Conservation (phyloP, 305 asterid species). For the Fraxinus sp. region DNA sequence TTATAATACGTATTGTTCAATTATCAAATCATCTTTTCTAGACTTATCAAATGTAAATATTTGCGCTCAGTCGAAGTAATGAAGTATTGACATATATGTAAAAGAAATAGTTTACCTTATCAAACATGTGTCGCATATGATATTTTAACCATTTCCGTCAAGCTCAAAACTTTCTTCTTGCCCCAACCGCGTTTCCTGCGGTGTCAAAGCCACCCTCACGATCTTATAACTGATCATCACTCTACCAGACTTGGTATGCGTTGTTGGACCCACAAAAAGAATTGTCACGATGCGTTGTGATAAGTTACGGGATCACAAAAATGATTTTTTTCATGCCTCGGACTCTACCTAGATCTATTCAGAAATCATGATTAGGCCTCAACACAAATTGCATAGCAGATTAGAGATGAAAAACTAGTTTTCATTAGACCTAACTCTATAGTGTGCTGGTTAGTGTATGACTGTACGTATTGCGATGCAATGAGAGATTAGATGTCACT, state of each 20-base stretch:
- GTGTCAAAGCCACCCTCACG: background rate
- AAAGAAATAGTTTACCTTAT: background rate
- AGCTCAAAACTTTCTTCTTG: background rate
- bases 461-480: background rate
- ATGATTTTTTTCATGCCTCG: background rate
- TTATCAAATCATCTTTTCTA: background rate
- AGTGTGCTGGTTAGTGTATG: background rate
- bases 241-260: background rate
- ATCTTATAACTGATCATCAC: background rate
- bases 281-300: background rate
- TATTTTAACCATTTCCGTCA: background rate
- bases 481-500: too few relatives aligned
- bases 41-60: background rate
- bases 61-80: background rate
- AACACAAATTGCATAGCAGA: background rate
- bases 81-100: background rate
- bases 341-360: background rate
- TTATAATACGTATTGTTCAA: background rate
- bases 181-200: background rate
- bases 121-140: background rate
- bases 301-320: background rate
- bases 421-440: background rate
- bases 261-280: background rate
- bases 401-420: background rate
- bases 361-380: background rate